Conservation (phyloP, 2,329 filamentous ascomycete species). For the Reticulascus tulasneorum region DNA sequence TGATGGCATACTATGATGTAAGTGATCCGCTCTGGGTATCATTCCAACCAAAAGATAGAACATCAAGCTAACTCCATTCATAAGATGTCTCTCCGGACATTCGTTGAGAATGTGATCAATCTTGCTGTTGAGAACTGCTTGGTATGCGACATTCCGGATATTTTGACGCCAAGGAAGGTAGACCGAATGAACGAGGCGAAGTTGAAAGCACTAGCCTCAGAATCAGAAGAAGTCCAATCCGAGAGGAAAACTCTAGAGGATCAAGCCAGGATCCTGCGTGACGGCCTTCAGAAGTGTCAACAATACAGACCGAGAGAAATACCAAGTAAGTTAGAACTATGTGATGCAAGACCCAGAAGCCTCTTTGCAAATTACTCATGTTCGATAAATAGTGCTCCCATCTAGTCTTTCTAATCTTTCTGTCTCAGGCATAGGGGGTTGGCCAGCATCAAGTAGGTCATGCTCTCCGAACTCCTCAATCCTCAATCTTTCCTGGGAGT, state of each 20-base stretch:
- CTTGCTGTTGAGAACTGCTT: constrained; percentile 46
- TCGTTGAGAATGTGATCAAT: constrained; percentile 45
- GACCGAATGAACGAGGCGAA: constrained; percentile 26
- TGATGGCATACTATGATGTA: constrained; percentile 41
- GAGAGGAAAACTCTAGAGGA: constrained; percentile 11
- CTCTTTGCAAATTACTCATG: no score
- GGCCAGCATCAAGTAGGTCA: no score
- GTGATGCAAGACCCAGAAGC: no score
- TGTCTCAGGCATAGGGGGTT: no score
- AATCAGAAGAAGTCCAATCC: constrained; percentile 21
- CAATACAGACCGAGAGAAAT: constrained; percentile 7
- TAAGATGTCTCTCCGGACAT: constrained; percentile 38
- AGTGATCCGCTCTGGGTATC: neutral
- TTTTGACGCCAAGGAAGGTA: constrained; percentile 35
- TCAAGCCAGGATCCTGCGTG: constrained; percentile 13
- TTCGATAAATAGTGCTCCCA: no score
- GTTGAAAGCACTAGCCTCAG: constrained; percentile 24
- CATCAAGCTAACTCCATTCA: neutral
- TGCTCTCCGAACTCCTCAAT: no score
- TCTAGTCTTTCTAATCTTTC: no score
- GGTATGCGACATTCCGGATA: constrained; percentile 31
- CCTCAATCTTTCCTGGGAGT: no score
- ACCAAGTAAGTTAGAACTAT: no score
- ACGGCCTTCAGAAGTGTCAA: constrained; percentile 17
- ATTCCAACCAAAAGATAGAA: neutral